A percentile compares a stretch with the other conserved stretches of the same genome.
Evolutionary conservation across 2,329 filamentous ascomycete genomes (phyloP).

Genomic region (Pseudogymnoascus sp.): DNA sequence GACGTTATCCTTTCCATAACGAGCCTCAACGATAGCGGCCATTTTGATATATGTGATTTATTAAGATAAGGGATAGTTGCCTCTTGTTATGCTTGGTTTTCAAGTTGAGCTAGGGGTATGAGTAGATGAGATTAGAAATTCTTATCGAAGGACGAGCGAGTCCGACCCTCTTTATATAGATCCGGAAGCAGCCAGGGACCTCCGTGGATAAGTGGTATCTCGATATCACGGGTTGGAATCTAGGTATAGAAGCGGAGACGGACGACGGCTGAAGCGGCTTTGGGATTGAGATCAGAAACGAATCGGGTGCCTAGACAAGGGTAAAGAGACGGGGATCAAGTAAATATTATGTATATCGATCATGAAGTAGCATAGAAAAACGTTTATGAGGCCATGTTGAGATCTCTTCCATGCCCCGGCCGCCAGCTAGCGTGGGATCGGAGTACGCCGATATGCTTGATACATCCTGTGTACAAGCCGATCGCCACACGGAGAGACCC

Average conservation of each 20-base stretch:
- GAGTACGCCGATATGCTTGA: conserved; percentile 13
- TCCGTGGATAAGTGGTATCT: not conserved
- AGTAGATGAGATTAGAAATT: not conserved
- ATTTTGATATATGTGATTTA: conserved; percentile 33
- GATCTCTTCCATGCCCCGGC: conserved; percentile 3
- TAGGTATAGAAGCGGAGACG: conserved; percentile 6
- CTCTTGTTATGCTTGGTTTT: not conserved
- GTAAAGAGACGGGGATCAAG: conserved; percentile 7
- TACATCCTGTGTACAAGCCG: conserved; percentile 1
- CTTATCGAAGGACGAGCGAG: not conserved
- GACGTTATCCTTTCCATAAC: conserved; percentile 96
- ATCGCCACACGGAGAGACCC: conserved; percentile 6
- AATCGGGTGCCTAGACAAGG: not conserved
- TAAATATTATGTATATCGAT: not conserved
- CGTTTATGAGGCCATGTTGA: conserved; percentile 11
- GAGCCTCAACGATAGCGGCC: conserved; percentile 56
- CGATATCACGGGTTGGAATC: conserved; percentile 1
- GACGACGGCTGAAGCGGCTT: not conserved
- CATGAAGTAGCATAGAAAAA: not conserved
- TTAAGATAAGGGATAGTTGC: not conserved
- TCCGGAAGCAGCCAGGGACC: not conserved
- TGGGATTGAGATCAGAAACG: not conserved
- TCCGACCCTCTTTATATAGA: conserved; percentile 5
- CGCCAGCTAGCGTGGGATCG: conserved; percentile 6
- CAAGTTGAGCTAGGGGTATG: not conserved